Percentiles rank a stretch among this genome's conserved stretches.
These are phyloP conservation scores for Diospyros kaki DNA, from an alignment of 148 eudicot genomes.

Conservation along the genomic window DNA sequence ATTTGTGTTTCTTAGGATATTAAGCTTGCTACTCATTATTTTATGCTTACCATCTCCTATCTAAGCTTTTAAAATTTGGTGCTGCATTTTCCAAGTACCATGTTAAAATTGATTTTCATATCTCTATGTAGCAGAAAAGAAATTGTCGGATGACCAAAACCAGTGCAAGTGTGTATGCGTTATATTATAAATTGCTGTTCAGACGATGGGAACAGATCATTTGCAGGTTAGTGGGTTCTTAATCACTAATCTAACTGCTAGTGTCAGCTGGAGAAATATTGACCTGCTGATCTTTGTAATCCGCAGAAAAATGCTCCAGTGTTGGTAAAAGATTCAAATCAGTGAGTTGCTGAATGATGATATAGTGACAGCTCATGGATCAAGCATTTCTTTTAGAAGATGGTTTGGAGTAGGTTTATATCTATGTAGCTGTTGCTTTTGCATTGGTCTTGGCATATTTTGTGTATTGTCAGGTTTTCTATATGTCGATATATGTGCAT, in stretches of 20 bases:
- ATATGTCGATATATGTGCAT: neutral
- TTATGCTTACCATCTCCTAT: neutral
- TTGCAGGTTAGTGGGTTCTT: constrained; percentile 17
- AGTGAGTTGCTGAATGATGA: constrained; percentile 1
- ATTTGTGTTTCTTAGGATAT: neutral
- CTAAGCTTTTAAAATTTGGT: neutral
- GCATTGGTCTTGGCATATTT: constrained; percentile 5
- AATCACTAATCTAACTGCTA: neutral
- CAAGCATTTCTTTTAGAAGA: neutral
- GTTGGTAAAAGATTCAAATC: constrained; percentile 11
- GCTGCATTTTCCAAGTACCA: neutral
- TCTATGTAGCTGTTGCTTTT: constrained; percentile 15
- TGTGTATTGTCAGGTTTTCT: neutral
- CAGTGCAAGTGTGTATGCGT: constrained; percentile 45
- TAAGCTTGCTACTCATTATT: neutral
- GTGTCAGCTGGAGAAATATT: neutral
- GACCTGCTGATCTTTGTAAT: neutral
- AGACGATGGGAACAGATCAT: constrained; percentile 6
- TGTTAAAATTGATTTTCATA: neutral
- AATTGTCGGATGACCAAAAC: constrained; percentile 27
- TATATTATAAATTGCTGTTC: constrained; percentile 38
- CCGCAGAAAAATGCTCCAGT: constrained; percentile 17
- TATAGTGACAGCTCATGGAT: constrained; percentile 13
- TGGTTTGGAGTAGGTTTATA: constrained; percentile 15
- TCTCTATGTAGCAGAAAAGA: constrained; percentile 43